phyloP scores from a whole-genome alignment of 2,329 filamentous ascomycete species.

The Onygenales sp. region DNA sequence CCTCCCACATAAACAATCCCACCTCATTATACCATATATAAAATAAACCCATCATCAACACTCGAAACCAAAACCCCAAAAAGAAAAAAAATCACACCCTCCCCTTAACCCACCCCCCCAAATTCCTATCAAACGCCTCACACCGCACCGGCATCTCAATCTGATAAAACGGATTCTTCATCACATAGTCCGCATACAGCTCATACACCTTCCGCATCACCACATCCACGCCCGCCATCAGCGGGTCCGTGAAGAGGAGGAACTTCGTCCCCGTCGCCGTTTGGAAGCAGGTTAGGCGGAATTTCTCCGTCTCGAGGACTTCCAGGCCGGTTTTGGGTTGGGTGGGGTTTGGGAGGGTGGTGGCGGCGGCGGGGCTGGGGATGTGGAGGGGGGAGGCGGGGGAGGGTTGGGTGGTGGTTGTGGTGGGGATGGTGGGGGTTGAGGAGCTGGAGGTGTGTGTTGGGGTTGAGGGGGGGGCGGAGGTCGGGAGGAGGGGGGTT shows the following conservation, averaged over 20 bases:
- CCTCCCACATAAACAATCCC: too few relatives aligned
- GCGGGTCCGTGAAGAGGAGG: conserved; percentile 82
- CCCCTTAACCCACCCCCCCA: conserved; percentile 67
- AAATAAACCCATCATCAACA: too few relatives aligned
- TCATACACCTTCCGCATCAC: conserved; percentile 84
- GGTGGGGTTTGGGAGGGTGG: conserved; percentile 22
- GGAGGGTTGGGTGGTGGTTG: conserved; percentile 15
- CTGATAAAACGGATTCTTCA: conserved; percentile 99
- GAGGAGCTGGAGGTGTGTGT: conserved; percentile 15
- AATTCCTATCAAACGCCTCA: conserved; percentile 84
- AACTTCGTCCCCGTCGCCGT: conserved; percentile 94
- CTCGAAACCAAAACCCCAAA: background rate
- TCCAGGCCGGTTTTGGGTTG: conserved; percentile 59
- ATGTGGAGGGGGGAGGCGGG: conserved; percentile 16
- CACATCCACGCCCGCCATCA: conserved; percentile 66
- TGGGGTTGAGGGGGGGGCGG: conserved; percentile 15
- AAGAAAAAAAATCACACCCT: conserved; percentile 34
- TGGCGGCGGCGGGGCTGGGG: conserved; percentile 12
- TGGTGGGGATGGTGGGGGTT: conserved; percentile 22
- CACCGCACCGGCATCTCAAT: conserved; percentile 95
- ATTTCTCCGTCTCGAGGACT: conserved; percentile 86
- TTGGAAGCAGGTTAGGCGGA: conserved; percentile 91
- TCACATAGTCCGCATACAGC: conserved; percentile 91
- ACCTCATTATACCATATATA: too few relatives aligned
- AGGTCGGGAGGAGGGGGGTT: conserved; percentile 31